Percentiles rank a stretch among this genome's conserved stretches.
Evolutionary conservation across 345 rosid species (phyloP).

Genomic region (Ceriops decandra): DNA sequence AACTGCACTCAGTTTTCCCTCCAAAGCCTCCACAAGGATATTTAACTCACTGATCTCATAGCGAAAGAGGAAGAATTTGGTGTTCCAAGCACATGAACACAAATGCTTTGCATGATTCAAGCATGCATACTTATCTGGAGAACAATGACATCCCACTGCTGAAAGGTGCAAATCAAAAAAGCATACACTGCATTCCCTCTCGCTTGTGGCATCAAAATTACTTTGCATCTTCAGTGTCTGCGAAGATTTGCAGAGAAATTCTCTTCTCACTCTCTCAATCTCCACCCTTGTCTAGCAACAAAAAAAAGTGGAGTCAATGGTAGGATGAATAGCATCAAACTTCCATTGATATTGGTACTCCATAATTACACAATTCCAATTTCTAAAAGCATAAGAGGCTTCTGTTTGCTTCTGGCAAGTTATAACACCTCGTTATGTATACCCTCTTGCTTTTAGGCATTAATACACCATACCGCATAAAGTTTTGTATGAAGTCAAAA

Average conservation of each 20-base stretch:
- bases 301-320: conserved; percentile 19
- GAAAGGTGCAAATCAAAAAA: conserved; percentile 93
- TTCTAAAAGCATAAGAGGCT: background rate
- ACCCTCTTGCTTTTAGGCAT: background rate
- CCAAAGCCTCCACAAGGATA: conserved; percentile 92
- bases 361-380: conserved; percentile 4
- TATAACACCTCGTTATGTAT: too few species aligned
- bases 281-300: conserved; percentile 66
- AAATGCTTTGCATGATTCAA: conserved; percentile 82
- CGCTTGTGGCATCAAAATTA: conserved; percentile 77
- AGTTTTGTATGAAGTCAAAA: background rate
- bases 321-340: conserved; percentile 6
- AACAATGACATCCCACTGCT: conserved; percentile 94
- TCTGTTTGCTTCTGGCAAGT: too few species aligned
- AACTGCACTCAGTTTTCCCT: conserved; percentile 89
- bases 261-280: conserved; percentile 68
- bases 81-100: conserved; percentile 66
- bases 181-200: conserved; percentile 90
- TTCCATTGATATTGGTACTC: background rate
- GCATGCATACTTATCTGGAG: conserved; percentile 86
- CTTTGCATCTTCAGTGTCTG: conserved; percentile 82
- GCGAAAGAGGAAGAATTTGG: conserved; percentile 81
- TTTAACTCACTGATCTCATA: conserved; percentile 73
- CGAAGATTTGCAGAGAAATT: conserved; percentile 49
- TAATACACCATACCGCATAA: background rate